Conservation (phyloP, 106 monocot species). For the Dendrobium catenatum region DNA sequence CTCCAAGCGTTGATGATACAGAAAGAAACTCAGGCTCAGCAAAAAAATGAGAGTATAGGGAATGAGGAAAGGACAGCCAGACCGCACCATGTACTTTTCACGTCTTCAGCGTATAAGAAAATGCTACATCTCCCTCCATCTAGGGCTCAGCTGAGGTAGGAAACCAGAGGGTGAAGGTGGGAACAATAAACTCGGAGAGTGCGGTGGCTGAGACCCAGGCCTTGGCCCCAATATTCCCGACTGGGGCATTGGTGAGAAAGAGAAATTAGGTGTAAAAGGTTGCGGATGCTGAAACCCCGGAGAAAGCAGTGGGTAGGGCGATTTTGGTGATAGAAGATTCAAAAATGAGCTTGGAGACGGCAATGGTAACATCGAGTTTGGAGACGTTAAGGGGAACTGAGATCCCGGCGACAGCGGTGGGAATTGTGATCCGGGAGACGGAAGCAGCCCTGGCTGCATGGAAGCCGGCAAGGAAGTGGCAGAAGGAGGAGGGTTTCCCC, state of each 20-base stretch:
- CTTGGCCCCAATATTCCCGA: slow-evolving; percentile 60
- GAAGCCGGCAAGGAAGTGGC: neutral
- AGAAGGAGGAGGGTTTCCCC: slow-evolving; percentile 6
- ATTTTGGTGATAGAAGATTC: slow-evolving; percentile 60
- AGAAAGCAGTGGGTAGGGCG: slow-evolving; percentile 63
- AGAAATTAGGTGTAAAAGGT: slow-evolving; percentile 54
- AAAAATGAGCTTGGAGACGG: slow-evolving; percentile 44
- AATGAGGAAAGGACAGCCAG: neutral
- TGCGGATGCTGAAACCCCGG: slow-evolving; percentile 65
- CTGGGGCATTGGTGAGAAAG: slow-evolving; percentile 36
- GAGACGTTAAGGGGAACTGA: slow-evolving; percentile 21
- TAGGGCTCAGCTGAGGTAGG: slow-evolving; percentile 47
- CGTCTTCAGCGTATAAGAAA: neutral
- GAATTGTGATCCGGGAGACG: slow-evolving; percentile 18
- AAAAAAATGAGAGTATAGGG: neutral
- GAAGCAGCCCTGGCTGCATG: slow-evolving; percentile 16
- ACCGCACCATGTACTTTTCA: neutral
- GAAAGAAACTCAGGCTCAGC: neutral
- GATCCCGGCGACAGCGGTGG: slow-evolving; percentile 14
- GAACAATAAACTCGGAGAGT: slow-evolving; percentile 45
- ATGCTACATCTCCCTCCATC: slow-evolving; percentile 62
- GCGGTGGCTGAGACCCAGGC: slow-evolving; percentile 25
- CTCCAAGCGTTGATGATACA: neutral
- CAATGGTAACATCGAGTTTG: slow-evolving; percentile 17
- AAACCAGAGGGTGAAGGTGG: slow-evolving; percentile 70